A percentile compares a stretch with the other conserved stretches of the same genome.
Evolutionary conservation across 1,284 basidiomycete genomes (phyloP).

Genomic region (Phenoliferia sp.): DNA sequence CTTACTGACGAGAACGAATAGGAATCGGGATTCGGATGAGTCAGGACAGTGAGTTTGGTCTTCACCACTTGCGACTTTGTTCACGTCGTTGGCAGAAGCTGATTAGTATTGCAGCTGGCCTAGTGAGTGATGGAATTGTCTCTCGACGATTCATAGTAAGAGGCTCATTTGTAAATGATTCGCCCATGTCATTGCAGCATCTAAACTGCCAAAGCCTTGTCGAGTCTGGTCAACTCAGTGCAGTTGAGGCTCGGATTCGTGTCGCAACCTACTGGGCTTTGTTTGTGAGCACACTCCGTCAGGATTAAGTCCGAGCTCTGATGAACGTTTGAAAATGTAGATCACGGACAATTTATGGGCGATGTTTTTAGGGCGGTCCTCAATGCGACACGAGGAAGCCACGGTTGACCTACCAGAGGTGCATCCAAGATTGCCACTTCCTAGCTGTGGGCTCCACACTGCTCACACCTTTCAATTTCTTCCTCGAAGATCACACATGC

Average conservation of each 20-base stretch:
- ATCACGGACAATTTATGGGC: not conserved
- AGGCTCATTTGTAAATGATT: not conserved
- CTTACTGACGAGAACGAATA: not conserved
- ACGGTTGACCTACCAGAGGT: not conserved
- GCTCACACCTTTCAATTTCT: not conserved
- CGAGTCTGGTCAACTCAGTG: not conserved
- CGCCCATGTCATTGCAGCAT: too few relatives aligned
- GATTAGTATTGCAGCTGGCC: not conserved
- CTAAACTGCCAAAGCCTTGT: not conserved
- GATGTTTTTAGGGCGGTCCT: not conserved
- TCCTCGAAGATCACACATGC: not conserved
- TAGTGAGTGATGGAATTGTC: not conserved
- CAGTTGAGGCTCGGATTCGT: not conserved
- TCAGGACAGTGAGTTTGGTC: not conserved
- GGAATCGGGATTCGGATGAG: not conserved
- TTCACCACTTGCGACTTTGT: not conserved
- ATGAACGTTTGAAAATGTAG: not conserved
- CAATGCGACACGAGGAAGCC: not conserved
- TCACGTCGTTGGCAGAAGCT: not conserved
- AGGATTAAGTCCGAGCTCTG: not conserved
- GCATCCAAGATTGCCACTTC: not conserved
- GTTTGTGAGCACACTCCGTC: not conserved
- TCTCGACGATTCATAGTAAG: not conserved
- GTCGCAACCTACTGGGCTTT: not conserved
- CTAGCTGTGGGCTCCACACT: not conserved